Conservation (phyloP, 1,284 basidiomycete species). For the Ustilago bromivora region DNA sequence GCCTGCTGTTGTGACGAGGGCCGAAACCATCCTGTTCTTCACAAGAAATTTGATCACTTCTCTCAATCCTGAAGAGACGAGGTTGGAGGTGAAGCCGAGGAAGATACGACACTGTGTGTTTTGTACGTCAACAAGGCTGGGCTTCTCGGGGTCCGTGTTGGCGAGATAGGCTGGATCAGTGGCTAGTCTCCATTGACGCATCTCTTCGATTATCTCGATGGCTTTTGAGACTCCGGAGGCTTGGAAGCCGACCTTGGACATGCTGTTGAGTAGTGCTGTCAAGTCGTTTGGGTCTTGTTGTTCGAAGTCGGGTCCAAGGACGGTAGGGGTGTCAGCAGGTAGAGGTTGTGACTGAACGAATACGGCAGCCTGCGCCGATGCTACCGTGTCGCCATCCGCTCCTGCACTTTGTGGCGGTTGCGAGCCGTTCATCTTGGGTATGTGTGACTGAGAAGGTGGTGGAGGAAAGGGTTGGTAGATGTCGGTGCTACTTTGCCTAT, state of each 20-base stretch:
- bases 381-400: slow-evolving; percentile 14
- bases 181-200: slow-evolving; percentile 72
- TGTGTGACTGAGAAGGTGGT: not conserved
- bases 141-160: slow-evolving; percentile 48
- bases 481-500: not conserved
- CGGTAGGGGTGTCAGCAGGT: slow-evolving; percentile 67
- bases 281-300: slow-evolving; percentile 76
- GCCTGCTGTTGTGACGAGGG: slow-evolving; percentile 95
- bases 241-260: slow-evolving; percentile 94
- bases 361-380: slow-evolving; percentile 57
- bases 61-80: slow-evolving; percentile 95
- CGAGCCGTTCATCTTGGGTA: slow-evolving; percentile 13
- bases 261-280: slow-evolving; percentile 78
- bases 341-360: slow-evolving; percentile 54
- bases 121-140: slow-evolving; percentile 72
- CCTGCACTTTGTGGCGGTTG: slow-evolving; percentile 5
- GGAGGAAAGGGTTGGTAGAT: not conserved
- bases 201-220: slow-evolving; percentile 88
- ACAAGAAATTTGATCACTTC: slow-evolving; percentile 94
- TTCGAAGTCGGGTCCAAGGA: slow-evolving; percentile 90
- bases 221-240: slow-evolving; percentile 89
- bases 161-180: slow-evolving; percentile 44
- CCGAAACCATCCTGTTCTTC: slow-evolving; percentile 89
- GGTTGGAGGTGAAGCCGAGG: slow-evolving; percentile 97
- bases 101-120: slow-evolving; percentile 86